A percentile compares a stretch with the other conserved stretches of the same genome.
These are phyloP conservation scores for Thecaphora frezii DNA, from an alignment of 1,284 basidiomycete species.

Conservation along the genomic window DNA sequence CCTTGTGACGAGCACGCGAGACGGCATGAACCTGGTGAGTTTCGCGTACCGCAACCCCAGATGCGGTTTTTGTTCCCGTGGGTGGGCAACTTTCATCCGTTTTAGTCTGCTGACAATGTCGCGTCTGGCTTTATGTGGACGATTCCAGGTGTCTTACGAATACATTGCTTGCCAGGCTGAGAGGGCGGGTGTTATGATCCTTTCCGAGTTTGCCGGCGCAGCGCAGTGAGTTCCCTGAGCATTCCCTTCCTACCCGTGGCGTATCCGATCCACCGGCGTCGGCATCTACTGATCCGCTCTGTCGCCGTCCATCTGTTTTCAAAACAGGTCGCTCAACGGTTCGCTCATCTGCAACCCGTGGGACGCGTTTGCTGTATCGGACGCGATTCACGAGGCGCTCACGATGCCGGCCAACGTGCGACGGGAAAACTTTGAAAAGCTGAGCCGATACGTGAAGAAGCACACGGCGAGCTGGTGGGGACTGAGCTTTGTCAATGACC, in stretches of 20 bases:
- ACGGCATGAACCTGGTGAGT: constrained; percentile 96
- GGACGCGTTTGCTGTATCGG: constrained; percentile 80
- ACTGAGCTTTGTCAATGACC: constrained; percentile 48
- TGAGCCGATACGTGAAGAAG: constrained; percentile 69
- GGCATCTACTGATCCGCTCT: neutral
- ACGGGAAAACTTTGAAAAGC: constrained; percentile 87
- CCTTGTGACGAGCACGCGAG: constrained; percentile 88
- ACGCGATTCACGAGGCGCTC: constrained; percentile 90
- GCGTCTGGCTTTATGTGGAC: neutral
- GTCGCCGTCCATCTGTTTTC: neutral
- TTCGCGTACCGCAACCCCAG: neutral
- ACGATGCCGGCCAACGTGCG: constrained; percentile 80
- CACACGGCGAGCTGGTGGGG: constrained; percentile 59
- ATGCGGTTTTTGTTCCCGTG: too few species aligned
- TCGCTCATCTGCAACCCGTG: constrained; percentile 59
- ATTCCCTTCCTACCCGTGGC: neutral
- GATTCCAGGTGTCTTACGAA: constrained; percentile 88
- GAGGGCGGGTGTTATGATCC: constrained; percentile 91
- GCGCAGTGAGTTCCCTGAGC: constrained; percentile 69
- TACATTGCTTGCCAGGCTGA: constrained; percentile 94
- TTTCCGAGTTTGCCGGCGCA: constrained; percentile 96
- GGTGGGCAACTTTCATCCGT: too few species aligned
- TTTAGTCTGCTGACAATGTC: neutral
- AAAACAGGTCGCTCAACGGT: constrained; percentile 58
- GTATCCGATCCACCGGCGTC: neutral